A percentile compares a stretch with the other conserved stretches of the same genome.
These are phyloP conservation scores for Fusarium miscanthi DNA, from an alignment of 2,329 filamentous ascomycete genomes.

Conservation along the genomic window DNA sequence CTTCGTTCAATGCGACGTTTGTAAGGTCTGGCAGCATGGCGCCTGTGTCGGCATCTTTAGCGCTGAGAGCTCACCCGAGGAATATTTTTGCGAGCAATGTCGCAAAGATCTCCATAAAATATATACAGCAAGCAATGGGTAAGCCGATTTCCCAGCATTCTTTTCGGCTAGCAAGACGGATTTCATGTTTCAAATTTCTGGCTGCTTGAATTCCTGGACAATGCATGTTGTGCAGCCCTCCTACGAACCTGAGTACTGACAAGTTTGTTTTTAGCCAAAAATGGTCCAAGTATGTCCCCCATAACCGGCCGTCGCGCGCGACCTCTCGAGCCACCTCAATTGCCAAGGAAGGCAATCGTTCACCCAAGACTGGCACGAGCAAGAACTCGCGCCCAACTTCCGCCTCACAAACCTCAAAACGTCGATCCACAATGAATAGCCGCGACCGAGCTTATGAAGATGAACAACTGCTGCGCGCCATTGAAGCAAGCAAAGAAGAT, in stretches of 20 bases:
- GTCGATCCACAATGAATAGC: constrained; percentile 97
- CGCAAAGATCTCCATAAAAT: constrained; percentile 91
- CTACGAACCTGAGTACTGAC: constrained; percentile 50
- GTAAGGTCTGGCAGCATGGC: constrained; percentile 99
- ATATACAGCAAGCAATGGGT: constrained; percentile 85
- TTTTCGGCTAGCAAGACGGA: background rate
- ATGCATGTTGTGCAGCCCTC: background rate
- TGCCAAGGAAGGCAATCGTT: constrained; percentile 61
- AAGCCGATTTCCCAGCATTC: constrained; percentile 54
- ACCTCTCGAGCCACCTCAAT: constrained; percentile 73
- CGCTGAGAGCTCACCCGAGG: constrained; percentile 90
- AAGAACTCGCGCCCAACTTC: constrained; percentile 67
- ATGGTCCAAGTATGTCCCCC: constrained; percentile 73
- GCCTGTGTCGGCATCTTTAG: constrained; percentile 98
- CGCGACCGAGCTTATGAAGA: constrained; percentile 95
- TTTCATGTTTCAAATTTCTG: background rate
- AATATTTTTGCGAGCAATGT: constrained; percentile 98
- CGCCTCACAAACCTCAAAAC: constrained; percentile 70
- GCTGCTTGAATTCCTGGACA: background rate
- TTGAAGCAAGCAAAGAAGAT: constrained; percentile 94
- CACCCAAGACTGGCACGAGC: constrained; percentile 69
- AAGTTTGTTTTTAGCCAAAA: constrained; percentile 62
- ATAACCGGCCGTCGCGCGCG: constrained; percentile 66
- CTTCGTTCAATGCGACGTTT: constrained; percentile 97
- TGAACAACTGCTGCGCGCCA: constrained; percentile 85